phyloP scores from a whole-genome alignment of 768 basidiomycete genomes.

The Gloeostereum incarnatum region DNA sequence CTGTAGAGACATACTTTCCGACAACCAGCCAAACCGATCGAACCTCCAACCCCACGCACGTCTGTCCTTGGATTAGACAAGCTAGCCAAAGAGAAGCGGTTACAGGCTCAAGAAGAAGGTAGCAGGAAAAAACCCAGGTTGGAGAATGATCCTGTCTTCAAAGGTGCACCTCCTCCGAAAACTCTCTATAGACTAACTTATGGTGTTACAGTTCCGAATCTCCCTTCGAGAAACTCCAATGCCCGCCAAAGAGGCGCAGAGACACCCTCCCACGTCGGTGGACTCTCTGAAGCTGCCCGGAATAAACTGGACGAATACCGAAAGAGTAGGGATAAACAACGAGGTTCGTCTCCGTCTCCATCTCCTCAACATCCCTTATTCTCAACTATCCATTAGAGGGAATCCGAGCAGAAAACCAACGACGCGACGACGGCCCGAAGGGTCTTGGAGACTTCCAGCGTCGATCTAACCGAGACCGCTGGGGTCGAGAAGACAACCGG shows the following conservation, averaged over 20 bases:
- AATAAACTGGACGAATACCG: constrained; percentile 72
- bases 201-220: constrained; percentile 57
- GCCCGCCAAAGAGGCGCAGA: constrained; percentile 74
- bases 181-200: background rate
- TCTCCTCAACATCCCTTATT: background rate
- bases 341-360: constrained; percentile 30
- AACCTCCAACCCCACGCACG: constrained; percentile 67
- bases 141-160: constrained; percentile 68
- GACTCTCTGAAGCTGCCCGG: constrained; percentile 70
- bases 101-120: constrained; percentile 30
- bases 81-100: constrained; percentile 82
- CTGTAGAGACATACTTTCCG: constrained; percentile 73
- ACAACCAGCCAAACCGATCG: constrained; percentile 60
- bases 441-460: constrained; percentile 92
- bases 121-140: constrained; percentile 61
- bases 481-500: constrained; percentile 26
- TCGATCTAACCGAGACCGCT: constrained; percentile 73
- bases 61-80: constrained; percentile 85
- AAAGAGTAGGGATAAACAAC: constrained; percentile 56
- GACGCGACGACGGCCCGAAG: constrained; percentile 46
- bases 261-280: constrained; percentile 90
- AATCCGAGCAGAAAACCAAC: constrained; percentile 51
- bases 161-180: constrained; percentile 42
- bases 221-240: constrained; percentile 56
- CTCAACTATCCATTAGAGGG: constrained; percentile 41